phyloP scores from a whole-genome alignment of 1,139 yeast genomes.

The Debaryomyces sp. region DNA sequence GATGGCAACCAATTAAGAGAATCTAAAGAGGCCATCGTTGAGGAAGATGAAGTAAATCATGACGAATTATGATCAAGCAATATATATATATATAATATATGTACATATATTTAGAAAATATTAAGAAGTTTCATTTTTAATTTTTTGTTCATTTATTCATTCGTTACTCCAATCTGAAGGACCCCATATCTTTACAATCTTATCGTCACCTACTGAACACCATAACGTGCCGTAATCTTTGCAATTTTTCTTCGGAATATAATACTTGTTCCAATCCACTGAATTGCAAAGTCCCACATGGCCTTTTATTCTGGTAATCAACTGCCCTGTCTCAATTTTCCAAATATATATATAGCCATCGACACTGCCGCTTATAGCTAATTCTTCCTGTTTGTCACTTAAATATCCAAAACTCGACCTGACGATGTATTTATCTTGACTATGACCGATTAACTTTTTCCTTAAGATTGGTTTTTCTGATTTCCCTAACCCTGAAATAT shows the following conservation, averaged over 20 bases:
- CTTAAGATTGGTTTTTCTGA: constrained; percentile 46
- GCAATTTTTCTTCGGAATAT: constrained; percentile 16
- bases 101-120: constrained; percentile 4
- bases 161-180: constrained; percentile 21
- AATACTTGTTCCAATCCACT: constrained; percentile 71
- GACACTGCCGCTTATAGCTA: constrained; percentile 81
- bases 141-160: neutral
- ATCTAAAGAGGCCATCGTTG: constrained; percentile 34
- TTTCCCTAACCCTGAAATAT: constrained; percentile 32
- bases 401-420: constrained; percentile 76
- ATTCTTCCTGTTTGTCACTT: constrained; percentile 54
- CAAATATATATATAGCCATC: constrained; percentile 80
- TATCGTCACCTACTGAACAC: constrained; percentile 89
- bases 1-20: constrained; percentile 47
- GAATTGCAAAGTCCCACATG: constrained; percentile 73
- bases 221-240: constrained; percentile 55
- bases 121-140: neutral
- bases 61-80: constrained; percentile 42
- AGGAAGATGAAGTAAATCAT: constrained; percentile 34
- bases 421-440: constrained; percentile 69
- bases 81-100: constrained; percentile 3
- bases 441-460: constrained; percentile 70
- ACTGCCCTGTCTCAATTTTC: constrained; percentile 75
- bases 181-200: constrained; percentile 68
- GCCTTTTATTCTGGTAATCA: constrained; percentile 60